Evolutionary conservation across 805 yeast genomes (phyloP).

Genomic region (Kuraishia floccosa): DNA sequence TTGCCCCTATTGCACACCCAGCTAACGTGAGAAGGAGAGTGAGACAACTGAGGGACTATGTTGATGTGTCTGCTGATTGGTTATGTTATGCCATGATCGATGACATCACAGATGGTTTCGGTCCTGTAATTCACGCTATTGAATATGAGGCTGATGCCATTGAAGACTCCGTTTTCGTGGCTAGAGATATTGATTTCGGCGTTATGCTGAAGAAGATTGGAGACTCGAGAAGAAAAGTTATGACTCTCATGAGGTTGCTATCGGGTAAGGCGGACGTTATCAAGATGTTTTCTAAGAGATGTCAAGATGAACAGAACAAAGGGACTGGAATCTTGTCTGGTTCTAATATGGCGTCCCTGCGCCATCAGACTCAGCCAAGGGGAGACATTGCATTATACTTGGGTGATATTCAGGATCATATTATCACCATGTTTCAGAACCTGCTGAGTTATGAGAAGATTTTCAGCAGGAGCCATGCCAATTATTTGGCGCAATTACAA

Average conservation of each 20-base stretch:
- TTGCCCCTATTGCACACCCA: conserved; percentile 55
- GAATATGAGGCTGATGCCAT: conserved; percentile 78
- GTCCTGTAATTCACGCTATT: conserved; percentile 66
- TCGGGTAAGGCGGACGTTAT: conserved; percentile 95
- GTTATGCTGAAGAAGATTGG: conserved; percentile 76
- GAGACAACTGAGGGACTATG: conserved; percentile 67
- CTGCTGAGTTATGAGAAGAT: conserved; percentile 86
- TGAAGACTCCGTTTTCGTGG: conserved; percentile 77
- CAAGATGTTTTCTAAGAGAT: conserved; percentile 90
- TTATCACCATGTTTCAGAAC: conserved; percentile 91
- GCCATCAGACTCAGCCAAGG: conserved; percentile 50
- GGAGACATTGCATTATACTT: conserved; percentile 86
- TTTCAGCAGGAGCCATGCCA: conserved; percentile 82
- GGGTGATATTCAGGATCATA: conserved; percentile 96
- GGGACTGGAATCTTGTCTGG: conserved; percentile 7
- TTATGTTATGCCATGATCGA: conserved; percentile 72
- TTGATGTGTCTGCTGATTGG: conserved; percentile 74
- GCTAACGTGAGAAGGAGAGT: conserved; percentile 78
- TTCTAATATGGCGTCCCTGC: conserved; percentile 1
- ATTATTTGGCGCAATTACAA: conserved; percentile 87
- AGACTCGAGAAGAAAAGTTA: conserved; percentile 80
- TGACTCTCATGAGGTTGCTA: conserved; percentile 82
- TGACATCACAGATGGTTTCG: conserved; percentile 79
- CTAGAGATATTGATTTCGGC: conserved; percentile 64
- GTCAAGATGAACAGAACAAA: conserved; percentile 50